Evolutionary conservation across 805 yeast species (phyloP), one percentile per base, ranked within the genome.

Genomic region (Sugiyamaella qingdaonensis): DNA sequence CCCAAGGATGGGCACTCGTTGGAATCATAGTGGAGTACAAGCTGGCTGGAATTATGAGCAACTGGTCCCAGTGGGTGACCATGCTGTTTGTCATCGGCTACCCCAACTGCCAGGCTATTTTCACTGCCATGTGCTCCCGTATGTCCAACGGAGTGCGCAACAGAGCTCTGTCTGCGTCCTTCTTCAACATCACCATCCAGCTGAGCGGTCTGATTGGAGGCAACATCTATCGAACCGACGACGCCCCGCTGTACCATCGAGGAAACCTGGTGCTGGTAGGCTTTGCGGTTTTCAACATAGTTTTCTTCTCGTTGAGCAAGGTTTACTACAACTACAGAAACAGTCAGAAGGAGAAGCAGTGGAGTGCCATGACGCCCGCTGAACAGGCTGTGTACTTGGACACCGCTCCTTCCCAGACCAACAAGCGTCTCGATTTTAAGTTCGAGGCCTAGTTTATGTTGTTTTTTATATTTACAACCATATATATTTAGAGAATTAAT

Each of bases 141-240:
- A 84, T 83, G 60, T 76, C 87, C 10, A 78, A 80, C 64, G 73
- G 84, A 0, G 85, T 85, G 29, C 68, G 83, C 13, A 70, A 80
- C 2, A 71, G 91, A 58, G 79, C 89, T 0, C 81, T 85, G 2
- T 76, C 85, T 11, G 79, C 87, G 0, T 81, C 89, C 4, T 0
- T 54, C 84, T 46, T 83, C 62, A 85, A 84, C 61, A 82, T 84
- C 73, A 77, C 75, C 63, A 80, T 79, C 0, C 90, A 85, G 62
- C 70, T 79, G 0, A 84, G 81, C 0, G 66, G 73, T 18, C 80
- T 85, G 46, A 69, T 78, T 9, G 69, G 81, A 2, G 69, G 81
- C 4, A 78, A 84, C 60, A 74, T 85, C 4, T 85, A 85, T 65
- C 66, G 83, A 46, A 63, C 64, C 1, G 76, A 74, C 41, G 91